phyloP scores from a whole-genome alignment of 495 filamentous ascomycete species.

The Talaromyces nanjingensis region DNA sequence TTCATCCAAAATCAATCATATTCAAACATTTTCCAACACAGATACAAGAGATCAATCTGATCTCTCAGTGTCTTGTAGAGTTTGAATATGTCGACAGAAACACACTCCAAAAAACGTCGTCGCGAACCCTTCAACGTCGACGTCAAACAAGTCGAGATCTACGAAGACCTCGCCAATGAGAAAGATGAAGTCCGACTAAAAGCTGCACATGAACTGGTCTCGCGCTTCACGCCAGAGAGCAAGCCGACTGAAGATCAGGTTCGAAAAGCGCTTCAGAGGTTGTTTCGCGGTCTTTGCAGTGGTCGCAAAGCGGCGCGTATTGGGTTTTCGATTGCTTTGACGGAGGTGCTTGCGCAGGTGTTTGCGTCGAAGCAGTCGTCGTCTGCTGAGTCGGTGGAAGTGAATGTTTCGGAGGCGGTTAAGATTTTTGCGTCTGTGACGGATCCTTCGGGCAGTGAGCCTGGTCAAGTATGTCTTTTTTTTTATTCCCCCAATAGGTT shows the following conservation, averaged over 20 bases:
- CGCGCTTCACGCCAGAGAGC: slow-evolving; percentile 39
- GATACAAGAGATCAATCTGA: not conserved
- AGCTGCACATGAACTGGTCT: slow-evolving; percentile 39
- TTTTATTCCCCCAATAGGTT: not conserved
- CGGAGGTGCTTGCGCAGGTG: slow-evolving; percentile 66
- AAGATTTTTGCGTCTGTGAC: slow-evolving; percentile 64
- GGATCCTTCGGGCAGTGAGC: slow-evolving; percentile 51
- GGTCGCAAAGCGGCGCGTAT: slow-evolving; percentile 81
- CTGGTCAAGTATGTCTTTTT: slow-evolving; percentile 47
- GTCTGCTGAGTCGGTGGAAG: slow-evolving; percentile 28
- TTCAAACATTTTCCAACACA: not conserved
- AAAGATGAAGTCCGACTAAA: slow-evolving; percentile 44
- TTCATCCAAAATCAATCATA: not conserved
- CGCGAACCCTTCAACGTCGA: slow-evolving; percentile 40
- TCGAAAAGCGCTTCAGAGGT: slow-evolving; percentile 44
- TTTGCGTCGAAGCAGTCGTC: slow-evolving; percentile 17
- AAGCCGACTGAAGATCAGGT: slow-evolving; percentile 34
- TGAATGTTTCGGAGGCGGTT: slow-evolving; percentile 44
- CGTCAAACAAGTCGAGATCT: slow-evolving; percentile 46
- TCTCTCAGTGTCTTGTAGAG: not conserved
- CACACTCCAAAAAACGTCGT: slow-evolving; percentile 36
- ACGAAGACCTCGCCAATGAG: slow-evolving; percentile 48
- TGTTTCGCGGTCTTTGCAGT: slow-evolving; percentile 85
- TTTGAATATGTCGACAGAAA: slow-evolving; percentile 7
- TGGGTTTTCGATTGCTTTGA: slow-evolving; percentile 86